These are phyloP conservation scores for Acrocalymma vagum DNA, from an alignment of 2,329 filamentous ascomycete species.

Conservation along the genomic window DNA sequence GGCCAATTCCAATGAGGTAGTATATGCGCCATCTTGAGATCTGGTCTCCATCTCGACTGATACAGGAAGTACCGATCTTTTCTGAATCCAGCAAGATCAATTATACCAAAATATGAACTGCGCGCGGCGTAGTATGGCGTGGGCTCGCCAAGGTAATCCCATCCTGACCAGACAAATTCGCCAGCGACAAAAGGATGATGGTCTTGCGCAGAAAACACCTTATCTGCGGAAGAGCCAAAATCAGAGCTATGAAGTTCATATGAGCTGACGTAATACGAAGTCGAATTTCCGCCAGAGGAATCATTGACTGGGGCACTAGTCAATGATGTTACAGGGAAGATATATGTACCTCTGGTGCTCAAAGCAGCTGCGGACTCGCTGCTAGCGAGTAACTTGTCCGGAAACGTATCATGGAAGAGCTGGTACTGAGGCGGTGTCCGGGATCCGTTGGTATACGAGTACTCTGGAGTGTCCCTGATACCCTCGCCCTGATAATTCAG, in stretches of 20 bases:
- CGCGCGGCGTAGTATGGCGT: constrained; percentile 58
- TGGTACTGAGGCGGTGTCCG: constrained; percentile 51
- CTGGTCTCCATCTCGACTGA: constrained; percentile 62
- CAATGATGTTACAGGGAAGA: constrained; percentile 59
- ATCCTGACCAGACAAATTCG: constrained; percentile 62
- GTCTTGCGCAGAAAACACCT: constrained; percentile 61
- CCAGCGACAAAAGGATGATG: constrained; percentile 58
- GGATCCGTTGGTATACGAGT: constrained; percentile 38
- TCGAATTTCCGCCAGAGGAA: constrained; percentile 43
- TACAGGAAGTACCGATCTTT: constrained; percentile 66
- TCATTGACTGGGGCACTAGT: constrained; percentile 48
- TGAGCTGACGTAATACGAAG: constrained; percentile 50
- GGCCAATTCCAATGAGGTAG: constrained; percentile 67
- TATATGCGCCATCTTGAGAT: constrained; percentile 59
- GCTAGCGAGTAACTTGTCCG: constrained; percentile 51
- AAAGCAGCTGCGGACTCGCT: constrained; percentile 47
- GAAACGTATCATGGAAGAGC: constrained; percentile 54
- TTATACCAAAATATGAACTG: constrained; percentile 64
- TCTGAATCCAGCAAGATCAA: constrained; percentile 65
- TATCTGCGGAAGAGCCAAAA: constrained; percentile 60
- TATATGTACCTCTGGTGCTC: constrained; percentile 60
- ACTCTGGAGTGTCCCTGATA: constrained; percentile 40
- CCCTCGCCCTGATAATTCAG: constrained; percentile 66
- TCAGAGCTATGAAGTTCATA: constrained; percentile 60
- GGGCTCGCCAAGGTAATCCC: constrained; percentile 61